Evolutionary conservation across 1,139 yeast genomes (phyloP).

Genomic region (Suzukiozyma palmioleophila): DNA sequence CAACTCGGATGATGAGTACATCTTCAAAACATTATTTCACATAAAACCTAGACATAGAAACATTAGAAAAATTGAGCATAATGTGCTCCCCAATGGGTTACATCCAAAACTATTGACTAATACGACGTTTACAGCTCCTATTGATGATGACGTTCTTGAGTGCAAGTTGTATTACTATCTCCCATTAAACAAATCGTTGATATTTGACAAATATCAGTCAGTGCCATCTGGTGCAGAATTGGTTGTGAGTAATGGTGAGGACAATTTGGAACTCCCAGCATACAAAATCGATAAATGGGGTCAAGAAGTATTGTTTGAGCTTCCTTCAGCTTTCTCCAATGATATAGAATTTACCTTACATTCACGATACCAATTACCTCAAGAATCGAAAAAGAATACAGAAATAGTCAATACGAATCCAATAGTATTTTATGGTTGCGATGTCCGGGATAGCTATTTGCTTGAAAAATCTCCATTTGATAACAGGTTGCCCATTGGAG

Average conservation of each 20-base stretch:
- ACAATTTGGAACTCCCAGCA: slow-evolving; percentile 42
- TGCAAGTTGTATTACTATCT: slow-evolving; percentile 35
- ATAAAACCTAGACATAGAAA: slow-evolving; percentile 39
- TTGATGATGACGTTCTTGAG: slow-evolving; percentile 21
- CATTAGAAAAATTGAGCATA: slow-evolving; percentile 8
- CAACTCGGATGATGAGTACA: slow-evolving; percentile 11
- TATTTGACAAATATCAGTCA: slow-evolving; percentile 38
- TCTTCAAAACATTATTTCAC: slow-evolving; percentile 39
- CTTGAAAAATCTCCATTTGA: slow-evolving; percentile 37
- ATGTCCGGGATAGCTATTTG: slow-evolving; percentile 22
- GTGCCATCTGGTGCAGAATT: slow-evolving; percentile 21
- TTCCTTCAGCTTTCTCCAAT: slow-evolving; percentile 11
- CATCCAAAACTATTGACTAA: slow-evolving; percentile 30
- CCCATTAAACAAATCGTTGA: slow-evolving; percentile 29
- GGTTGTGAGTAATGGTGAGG: slow-evolving; percentile 28
- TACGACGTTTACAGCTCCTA: slow-evolving; percentile 9
- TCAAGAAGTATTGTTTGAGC: slow-evolving; percentile 32
- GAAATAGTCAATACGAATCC: slow-evolving; percentile 18
- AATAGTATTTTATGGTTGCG: slow-evolving; percentile 32
- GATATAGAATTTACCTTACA: slow-evolving; percentile 27
- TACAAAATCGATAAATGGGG: slow-evolving; percentile 41
- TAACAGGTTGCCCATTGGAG: slow-evolving; percentile 26
- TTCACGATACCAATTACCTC: slow-evolving; percentile 38
- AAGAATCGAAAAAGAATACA: slow-evolving; percentile 8
- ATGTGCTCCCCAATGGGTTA: slow-evolving; percentile 27